Evolutionary conservation across 345 rosid genomes (phyloP).

Genomic region (Bruguiera parviflora): DNA sequence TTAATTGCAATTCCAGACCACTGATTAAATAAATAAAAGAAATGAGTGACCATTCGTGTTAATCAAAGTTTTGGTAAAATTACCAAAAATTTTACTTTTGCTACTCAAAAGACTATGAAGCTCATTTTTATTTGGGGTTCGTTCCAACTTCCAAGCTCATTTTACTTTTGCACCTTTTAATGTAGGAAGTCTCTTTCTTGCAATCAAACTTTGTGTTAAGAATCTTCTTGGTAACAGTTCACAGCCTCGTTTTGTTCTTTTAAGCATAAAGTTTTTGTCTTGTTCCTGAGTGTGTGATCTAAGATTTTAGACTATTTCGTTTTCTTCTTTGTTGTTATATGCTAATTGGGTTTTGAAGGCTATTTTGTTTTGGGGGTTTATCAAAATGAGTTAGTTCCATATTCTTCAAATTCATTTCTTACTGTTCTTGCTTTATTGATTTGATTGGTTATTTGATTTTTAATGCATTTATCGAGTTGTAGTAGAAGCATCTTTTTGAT

Average conservation of each 20-base stretch:
- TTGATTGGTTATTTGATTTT: not conserved
- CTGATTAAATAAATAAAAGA: too few species aligned
- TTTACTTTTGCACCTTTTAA: too few species aligned
- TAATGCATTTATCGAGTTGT: not conserved
- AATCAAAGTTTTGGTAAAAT: too few species aligned
- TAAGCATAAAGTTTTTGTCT: not conserved
- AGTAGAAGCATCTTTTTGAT: too few species aligned
- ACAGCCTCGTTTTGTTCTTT: not conserved
- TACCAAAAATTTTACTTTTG: too few species aligned
- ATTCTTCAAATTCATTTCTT: not conserved
- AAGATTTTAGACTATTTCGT: constrained; percentile 5
- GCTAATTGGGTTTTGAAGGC: too few species aligned
- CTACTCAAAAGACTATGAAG: too few species aligned
- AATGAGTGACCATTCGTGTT: too few species aligned
- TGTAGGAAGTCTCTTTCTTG: not conserved
- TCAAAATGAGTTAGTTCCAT: not conserved
- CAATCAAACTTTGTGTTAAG: not conserved
- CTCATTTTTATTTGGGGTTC: too few species aligned
- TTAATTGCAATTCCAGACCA: too few species aligned
- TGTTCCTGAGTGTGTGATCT: constrained; percentile 15
- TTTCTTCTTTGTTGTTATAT: too few species aligned
- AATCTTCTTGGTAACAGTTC: not conserved
- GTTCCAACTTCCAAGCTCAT: too few species aligned
- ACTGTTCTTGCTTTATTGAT: not conserved
- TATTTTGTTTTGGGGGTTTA: not conserved